A percentile compares a stretch with the other conserved stretches of the same genome.
phyloP scores from a whole-genome alignment of 768 basidiomycete genomes.

The Suillus tomentosus region DNA sequence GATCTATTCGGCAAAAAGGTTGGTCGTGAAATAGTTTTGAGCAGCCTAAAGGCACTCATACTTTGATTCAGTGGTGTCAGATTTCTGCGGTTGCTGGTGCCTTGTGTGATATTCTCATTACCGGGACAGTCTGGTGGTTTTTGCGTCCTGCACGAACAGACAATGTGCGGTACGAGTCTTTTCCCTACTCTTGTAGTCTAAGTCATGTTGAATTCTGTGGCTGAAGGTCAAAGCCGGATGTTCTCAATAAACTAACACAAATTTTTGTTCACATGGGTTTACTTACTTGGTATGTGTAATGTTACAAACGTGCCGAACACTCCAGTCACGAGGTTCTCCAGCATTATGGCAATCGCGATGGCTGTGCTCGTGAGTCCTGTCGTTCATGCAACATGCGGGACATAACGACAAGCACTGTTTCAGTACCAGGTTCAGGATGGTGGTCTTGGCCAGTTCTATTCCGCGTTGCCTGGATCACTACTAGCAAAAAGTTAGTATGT shows the following conservation, averaged over 20 bases:
- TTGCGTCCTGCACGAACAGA: constrained; percentile 18
- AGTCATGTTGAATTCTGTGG: constrained; percentile 6
- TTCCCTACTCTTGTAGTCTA: neutral
- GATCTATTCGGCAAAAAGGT: constrained; percentile 13
- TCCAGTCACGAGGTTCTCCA: neutral
- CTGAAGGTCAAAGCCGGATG: constrained; percentile 2
- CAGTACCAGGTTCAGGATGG: constrained; percentile 22
- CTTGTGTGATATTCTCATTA: constrained; percentile 25
- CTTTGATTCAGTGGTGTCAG: constrained; percentile 12
- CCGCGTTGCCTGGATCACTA: constrained; percentile 14
- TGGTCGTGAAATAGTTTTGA: neutral
- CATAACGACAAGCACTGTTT: neutral
- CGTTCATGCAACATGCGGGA: neutral
- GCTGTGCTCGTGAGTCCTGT: constrained; percentile 15
- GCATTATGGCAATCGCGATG: constrained; percentile 17
- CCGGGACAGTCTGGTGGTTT: constrained; percentile 18
- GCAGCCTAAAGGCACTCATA: neutral
- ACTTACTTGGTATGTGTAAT: constrained; percentile 19
- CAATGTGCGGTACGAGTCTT: constrained; percentile 15
- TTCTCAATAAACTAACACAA: constrained; percentile 17
- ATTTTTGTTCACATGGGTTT: constrained; percentile 25
- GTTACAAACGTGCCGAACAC: neutral
- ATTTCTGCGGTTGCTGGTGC: constrained; percentile 19
- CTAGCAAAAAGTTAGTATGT: constrained; percentile 22
- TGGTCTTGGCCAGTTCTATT: constrained; percentile 8